These are phyloP conservation scores for Ostreobium quekettii DNA, from an alignment of 139 green algal genomes.

Conservation along the genomic window DNA sequence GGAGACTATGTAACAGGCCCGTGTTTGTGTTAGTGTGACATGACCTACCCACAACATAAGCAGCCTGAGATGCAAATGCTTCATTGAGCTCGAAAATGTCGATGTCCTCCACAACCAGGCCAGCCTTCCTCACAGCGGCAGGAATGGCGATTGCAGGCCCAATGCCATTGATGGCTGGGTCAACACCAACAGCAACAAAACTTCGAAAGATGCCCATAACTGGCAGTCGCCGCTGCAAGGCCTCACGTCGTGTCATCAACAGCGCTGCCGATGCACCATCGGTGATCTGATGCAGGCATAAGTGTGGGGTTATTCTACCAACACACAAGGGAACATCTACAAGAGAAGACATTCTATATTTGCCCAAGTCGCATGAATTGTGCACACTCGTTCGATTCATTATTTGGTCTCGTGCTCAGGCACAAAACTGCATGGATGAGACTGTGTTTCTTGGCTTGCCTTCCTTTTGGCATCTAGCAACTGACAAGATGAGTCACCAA, in stretches of 20 bases:
- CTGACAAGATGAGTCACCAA: too few relatives aligned
- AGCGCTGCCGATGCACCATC: constrained; percentile 87
- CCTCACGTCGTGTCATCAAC: constrained; percentile 90
- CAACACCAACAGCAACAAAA: constrained; percentile 86
- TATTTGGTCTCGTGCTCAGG: too few relatives aligned
- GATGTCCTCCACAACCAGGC: constrained; percentile 81
- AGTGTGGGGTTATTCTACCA: too few relatives aligned
- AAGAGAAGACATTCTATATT: too few relatives aligned
- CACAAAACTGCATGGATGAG: too few relatives aligned
- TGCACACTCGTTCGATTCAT: too few relatives aligned
- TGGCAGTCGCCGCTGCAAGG: constrained; percentile 63
- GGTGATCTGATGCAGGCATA: constrained; percentile 88
- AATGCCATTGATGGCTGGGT: constrained; percentile 94
- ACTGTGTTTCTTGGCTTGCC: too few relatives aligned
- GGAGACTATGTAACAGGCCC: too few relatives aligned
- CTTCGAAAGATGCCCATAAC: constrained; percentile 86
- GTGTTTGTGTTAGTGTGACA: background rate
- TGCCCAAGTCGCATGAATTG: too few relatives aligned
- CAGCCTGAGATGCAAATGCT: constrained; percentile 87
- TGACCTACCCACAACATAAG: constrained; percentile 54
- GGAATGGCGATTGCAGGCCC: constrained; percentile 94
- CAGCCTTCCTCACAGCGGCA: constrained; percentile 68
- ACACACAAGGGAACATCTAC: too few relatives aligned
- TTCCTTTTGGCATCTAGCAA: too few relatives aligned
- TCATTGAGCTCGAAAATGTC: constrained; percentile 99